Percentiles rank a stretch among this genome's conserved stretches.
These are phyloP conservation scores for Brassica incana DNA, from an alignment of 345 rosid genomes.

Conservation along the genomic window DNA sequence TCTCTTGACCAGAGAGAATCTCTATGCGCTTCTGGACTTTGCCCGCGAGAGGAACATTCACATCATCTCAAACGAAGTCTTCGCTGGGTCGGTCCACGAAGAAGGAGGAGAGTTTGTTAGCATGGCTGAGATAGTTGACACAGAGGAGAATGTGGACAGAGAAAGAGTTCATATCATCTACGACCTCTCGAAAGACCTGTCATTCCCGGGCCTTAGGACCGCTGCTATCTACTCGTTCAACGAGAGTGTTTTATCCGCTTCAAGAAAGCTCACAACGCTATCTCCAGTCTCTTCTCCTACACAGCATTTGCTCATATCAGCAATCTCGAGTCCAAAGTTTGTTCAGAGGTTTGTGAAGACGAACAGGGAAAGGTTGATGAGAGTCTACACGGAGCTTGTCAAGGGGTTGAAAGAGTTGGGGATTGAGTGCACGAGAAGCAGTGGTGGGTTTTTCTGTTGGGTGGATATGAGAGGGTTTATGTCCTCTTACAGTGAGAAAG, in stretches of 20 bases:
- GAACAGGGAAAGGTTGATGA: slow-evolving; percentile 55
- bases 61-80: slow-evolving; percentile 69
- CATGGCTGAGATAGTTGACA: slow-evolving; percentile 66
- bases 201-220: slow-evolving; percentile 63
- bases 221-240: slow-evolving; percentile 72
- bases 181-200: slow-evolving; percentile 67
- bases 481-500: slow-evolving; percentile 75
- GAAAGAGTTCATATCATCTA: slow-evolving; percentile 81
- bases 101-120: slow-evolving; percentile 60
- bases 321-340: slow-evolving; percentile 58
- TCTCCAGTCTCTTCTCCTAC: slow-evolving; percentile 72
- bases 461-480: slow-evolving; percentile 79
- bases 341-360: slow-evolving; percentile 47
- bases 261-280: slow-evolving; percentile 65
- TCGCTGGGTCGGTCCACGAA: slow-evolving; percentile 62
- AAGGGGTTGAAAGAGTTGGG: slow-evolving; percentile 67
- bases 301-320: slow-evolving; percentile 59
- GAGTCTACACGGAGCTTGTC: slow-evolving; percentile 42
- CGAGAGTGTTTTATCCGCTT: slow-evolving; percentile 57
- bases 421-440: slow-evolving; percentile 56
- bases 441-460: slow-evolving; percentile 87
- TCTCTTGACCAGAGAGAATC: slow-evolving; percentile 53
- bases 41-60: slow-evolving; percentile 91
- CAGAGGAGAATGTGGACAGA: slow-evolving; percentile 55
- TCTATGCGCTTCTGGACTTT: slow-evolving; percentile 73